Conservation (phyloP, 2,329 filamentous ascomycete species). For the Coniochaeta ligniaria region DNA sequence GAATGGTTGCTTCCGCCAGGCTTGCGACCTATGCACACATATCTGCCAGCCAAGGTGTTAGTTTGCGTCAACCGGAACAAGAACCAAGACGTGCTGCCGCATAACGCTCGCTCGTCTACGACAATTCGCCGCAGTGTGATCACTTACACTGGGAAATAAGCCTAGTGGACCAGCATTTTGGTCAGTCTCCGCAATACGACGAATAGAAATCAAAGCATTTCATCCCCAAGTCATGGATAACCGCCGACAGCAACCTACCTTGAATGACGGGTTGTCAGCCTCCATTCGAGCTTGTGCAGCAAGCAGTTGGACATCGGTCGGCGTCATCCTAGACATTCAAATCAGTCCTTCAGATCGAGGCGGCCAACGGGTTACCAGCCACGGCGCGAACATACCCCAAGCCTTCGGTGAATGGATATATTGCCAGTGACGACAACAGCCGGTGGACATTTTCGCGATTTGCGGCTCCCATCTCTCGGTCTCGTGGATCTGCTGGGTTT, state of each 20-base stretch:
- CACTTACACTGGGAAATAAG: slow-evolving; percentile 56
- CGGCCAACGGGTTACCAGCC: neutral
- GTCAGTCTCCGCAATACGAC: neutral
- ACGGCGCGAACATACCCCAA: slow-evolving; percentile 30
- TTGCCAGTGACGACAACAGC: slow-evolving; percentile 45
- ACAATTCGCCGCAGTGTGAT: neutral
- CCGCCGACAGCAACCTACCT: slow-evolving; percentile 32
- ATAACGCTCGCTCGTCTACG: neutral
- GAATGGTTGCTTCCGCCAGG: slow-evolving; percentile 25
- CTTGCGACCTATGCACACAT: slow-evolving; percentile 57
- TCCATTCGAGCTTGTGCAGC: slow-evolving; percentile 48
- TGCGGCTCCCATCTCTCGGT: slow-evolving; percentile 43
- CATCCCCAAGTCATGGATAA: neutral
- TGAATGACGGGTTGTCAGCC: slow-evolving; percentile 45
- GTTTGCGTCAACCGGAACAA: slow-evolving; percentile 4
- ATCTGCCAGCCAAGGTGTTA: slow-evolving; percentile 28
- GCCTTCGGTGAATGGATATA: slow-evolving; percentile 48
- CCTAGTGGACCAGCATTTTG: slow-evolving; percentile 24
- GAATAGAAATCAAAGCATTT: neutral
- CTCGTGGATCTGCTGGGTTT: slow-evolving; percentile 34
- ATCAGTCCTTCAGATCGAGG: neutral
- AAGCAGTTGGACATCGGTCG: slow-evolving; percentile 49
- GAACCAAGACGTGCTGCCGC: neutral
- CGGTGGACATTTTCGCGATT: slow-evolving; percentile 49
- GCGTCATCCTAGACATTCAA: slow-evolving; percentile 38